Evolutionary conservation across 352 stramenopile species (phyloP).

Genomic region (Phytophthora macrochlamydospora): DNA sequence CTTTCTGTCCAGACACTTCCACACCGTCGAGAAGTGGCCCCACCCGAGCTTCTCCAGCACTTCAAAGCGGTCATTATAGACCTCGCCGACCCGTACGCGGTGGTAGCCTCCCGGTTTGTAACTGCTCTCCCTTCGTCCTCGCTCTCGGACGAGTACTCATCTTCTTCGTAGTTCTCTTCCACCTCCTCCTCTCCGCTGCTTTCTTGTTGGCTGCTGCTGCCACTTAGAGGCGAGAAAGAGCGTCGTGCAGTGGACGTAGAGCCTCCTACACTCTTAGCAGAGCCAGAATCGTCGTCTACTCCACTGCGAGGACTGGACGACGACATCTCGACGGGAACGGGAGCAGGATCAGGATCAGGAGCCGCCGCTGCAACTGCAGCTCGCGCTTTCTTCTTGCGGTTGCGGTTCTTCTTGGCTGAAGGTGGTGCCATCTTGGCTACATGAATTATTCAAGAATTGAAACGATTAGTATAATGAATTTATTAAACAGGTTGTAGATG

Average conservation of each 20-base stretch:
- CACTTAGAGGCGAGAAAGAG: slow-evolving; percentile 39
- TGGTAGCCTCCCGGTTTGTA: slow-evolving; percentile 99
- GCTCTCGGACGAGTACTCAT: slow-evolving; percentile 84
- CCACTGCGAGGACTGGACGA: slow-evolving; percentile 25
- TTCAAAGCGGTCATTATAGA: slow-evolving; percentile 94
- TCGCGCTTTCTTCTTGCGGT: slow-evolving; percentile 42
- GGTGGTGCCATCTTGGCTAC: slow-evolving; percentile 15
- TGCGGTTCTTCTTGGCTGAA: slow-evolving; percentile 32
- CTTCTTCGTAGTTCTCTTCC: slow-evolving; percentile 74
- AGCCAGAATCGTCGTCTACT: slow-evolving; percentile 18
- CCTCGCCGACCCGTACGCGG: slow-evolving; percentile 91
- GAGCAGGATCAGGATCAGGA: slow-evolving; percentile 2
- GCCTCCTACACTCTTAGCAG: slow-evolving; percentile 25
- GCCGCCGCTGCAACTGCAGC: slow-evolving; percentile 4
- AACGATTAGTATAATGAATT: not conserved
- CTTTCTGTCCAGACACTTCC: slow-evolving; percentile 94
- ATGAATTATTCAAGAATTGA: slow-evolving; percentile 11
- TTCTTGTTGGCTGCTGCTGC: slow-evolving; percentile 25
- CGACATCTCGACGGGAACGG: slow-evolving; percentile 8
- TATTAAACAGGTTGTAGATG: not conserved
- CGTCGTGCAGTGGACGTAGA: slow-evolving; percentile 33
- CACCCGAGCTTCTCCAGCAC: slow-evolving; percentile 99
- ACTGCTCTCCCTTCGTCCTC: slow-evolving; percentile 94
- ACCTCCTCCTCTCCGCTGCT: slow-evolving; percentile 27
- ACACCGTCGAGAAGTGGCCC: slow-evolving; percentile 99